phyloP scores from a whole-genome alignment of 345 rosid species.

The Combretum micranthum region DNA sequence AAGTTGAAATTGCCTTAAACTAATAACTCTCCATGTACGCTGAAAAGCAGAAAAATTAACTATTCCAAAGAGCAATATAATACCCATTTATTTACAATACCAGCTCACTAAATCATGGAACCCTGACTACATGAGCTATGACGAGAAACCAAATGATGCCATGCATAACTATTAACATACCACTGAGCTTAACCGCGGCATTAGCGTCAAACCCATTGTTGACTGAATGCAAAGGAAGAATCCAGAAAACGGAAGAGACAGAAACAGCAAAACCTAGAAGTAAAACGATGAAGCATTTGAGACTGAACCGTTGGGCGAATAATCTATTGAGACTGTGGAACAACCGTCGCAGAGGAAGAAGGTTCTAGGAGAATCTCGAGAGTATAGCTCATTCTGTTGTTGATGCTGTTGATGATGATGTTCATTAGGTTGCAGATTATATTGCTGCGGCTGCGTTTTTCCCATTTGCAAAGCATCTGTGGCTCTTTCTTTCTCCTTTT shows the following conservation, averaged over 20 bases:
- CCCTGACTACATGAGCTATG: constrained; percentile 3
- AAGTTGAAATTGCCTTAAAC: too few relatives aligned
- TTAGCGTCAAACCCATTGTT: constrained; percentile 33
- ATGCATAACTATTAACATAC: constrained; percentile 17
- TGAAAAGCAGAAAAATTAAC: too few relatives aligned
- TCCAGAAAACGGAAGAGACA: constrained; percentile 56
- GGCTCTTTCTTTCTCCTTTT: neutral
- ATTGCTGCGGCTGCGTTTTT: constrained; percentile 24
- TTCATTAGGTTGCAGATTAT: neutral
- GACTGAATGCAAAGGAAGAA: constrained; percentile 29
- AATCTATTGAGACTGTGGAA: constrained; percentile 20
- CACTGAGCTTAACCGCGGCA: constrained; percentile 36
- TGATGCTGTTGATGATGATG: constrained; percentile 10
- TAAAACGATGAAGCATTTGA: constrained; percentile 48
- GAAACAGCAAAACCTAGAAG: constrained; percentile 40
- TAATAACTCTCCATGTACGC: too few relatives aligned
- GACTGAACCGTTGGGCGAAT: constrained; percentile 20
- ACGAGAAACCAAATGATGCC: neutral
- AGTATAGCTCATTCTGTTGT: constrained; percentile 15
- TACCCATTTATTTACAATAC: too few relatives aligned
- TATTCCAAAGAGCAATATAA: too few relatives aligned
- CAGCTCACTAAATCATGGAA: constrained; percentile 3
- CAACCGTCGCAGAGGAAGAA: constrained; percentile 28
- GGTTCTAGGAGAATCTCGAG: constrained; percentile 18
- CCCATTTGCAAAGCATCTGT: constrained; percentile 63